Conservation (phyloP, 352 stramenopile genomes). For the Phytophthora crassamura region DNA sequence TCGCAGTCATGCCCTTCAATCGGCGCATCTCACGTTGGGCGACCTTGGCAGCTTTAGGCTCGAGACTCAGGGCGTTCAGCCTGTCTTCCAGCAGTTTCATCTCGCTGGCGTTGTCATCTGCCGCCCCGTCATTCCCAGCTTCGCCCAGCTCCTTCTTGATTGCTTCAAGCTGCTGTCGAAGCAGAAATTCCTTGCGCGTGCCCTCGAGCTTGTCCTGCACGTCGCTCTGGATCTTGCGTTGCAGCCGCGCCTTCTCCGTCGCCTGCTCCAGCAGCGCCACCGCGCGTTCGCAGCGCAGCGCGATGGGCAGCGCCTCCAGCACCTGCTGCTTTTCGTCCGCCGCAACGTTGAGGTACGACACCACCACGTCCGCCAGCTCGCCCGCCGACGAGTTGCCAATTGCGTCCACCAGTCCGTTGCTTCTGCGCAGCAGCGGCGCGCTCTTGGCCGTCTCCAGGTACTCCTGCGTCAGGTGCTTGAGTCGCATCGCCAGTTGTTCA, state of each 20-base stretch:
- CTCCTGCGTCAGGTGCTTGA: conserved; percentile 75
- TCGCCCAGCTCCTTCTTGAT: conserved; percentile 99
- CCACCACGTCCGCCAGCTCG: conserved; percentile 72
- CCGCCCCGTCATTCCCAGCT: conserved; percentile 46
- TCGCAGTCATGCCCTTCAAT: conserved; percentile 80
- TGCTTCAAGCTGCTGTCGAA: conserved; percentile 98
- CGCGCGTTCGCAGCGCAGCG: conserved; percentile 53
- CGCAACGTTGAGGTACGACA: conserved; percentile 69
- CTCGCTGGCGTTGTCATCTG: conserved; percentile 45
- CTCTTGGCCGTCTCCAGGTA: conserved; percentile 75
- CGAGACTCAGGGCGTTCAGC: conserved; percentile 55
- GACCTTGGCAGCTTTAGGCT: conserved; percentile 65
- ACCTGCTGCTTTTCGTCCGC: conserved; percentile 67
- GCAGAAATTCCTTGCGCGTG: conserved; percentile 92
- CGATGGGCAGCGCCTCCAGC: conserved; percentile 55
- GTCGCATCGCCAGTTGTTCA: conserved; percentile 45
- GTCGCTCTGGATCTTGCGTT: conserved; percentile 75
- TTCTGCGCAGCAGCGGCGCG: conserved; percentile 60
- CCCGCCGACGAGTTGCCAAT: conserved; percentile 67
- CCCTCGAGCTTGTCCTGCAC: conserved; percentile 78
- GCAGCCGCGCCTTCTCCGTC: conserved; percentile 67
- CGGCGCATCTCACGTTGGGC: conserved; percentile 65
- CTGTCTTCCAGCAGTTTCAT: conserved; percentile 70
- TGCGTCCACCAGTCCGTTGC: conserved; percentile 63
- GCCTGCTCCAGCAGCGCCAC: conserved; percentile 58